Evolutionary conservation across 306 rosid species (phyloP), one percentile per base, ranked within the genome.

Genomic region (Hylodesmum podocarpum): DNA sequence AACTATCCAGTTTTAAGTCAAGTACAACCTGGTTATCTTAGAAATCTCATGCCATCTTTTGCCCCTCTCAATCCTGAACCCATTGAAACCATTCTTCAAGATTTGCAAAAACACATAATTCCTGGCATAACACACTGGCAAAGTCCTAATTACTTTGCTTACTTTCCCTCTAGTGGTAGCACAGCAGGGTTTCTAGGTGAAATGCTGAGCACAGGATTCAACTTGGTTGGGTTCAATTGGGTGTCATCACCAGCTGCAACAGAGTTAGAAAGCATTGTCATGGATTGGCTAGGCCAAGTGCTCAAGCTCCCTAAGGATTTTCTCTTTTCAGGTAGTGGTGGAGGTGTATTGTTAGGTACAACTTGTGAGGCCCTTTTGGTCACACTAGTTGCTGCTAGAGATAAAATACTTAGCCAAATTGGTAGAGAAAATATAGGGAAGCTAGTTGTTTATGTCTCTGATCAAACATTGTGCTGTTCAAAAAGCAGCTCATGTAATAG

Each of bases 101-200:
- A 90, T 61, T 77, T 86, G 12, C 40, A 70, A 14, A 21, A 67
- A 1, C 44, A 75, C 29, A 78, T 90, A 33, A 67, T 88, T 11
- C 95, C 92, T 3, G 92, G 90, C 6, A 80, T 90, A 70, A 87
- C 95, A 3, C 95, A 90, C 34, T 90, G 95, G 95, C 74, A 82
- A 14, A 87, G 89, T 83, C 95, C 92, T 0, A 86, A 84, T 18
- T 84, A 84, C 85, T 90, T 78, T 61, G 92, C 90, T 18, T 88
- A 84, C 77, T 86, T 88, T 46, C 95, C 95, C 0, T 80, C 85
- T 13, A 84, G 86, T 44, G 88, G 84, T 27, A 87, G 90, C 83
- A 84, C 84, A 0, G 92, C 92, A 2, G 95, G 83, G 5, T 86
- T 90, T 47, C 8, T 87, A 1, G 95, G 90, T 0, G 95, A 90